These are phyloP conservation scores for Brettanomyces sp. DNA, from an alignment of 805 yeast species.

Conservation along the genomic window DNA sequence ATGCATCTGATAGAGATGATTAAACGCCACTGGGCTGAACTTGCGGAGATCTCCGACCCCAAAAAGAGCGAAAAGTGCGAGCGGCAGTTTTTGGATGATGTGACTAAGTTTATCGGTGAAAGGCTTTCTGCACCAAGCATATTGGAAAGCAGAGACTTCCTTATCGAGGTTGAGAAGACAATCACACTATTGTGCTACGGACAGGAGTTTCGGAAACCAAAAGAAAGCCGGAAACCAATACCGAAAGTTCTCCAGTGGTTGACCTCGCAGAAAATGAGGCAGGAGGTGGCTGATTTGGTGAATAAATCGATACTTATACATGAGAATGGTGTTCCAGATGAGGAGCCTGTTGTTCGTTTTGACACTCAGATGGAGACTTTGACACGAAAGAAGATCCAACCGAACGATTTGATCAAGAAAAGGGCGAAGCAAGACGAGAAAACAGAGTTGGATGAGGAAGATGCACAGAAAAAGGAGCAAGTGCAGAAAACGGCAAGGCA, in stretches of 20 bases:
- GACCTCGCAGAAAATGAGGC: conserved; percentile 33
- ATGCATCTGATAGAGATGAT: conserved; percentile 77
- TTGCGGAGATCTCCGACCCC: conserved; percentile 9
- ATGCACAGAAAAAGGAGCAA: not conserved
- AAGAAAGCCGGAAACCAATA: conserved; percentile 8
- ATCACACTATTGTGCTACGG: conserved; percentile 69
- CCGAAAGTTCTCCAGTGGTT: too few species aligned
- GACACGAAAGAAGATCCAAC: conserved; percentile 1
- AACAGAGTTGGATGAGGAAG: not conserved
- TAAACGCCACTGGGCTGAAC: conserved; percentile 32
- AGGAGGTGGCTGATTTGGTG: conserved; percentile 59
- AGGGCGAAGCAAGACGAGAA: not conserved
- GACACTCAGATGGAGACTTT: not conserved
- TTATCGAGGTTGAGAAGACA: conserved; percentile 69
- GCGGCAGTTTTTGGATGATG: conserved; percentile 39
- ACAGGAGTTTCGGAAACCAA: conserved; percentile 12
- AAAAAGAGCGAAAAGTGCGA: conserved; percentile 23
- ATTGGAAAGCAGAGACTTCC: conserved; percentile 37
- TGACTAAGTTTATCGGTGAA: conserved; percentile 51
- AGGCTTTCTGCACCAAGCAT: conserved; percentile 29
- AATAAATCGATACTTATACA: conserved; percentile 53
- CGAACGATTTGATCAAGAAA: not conserved
- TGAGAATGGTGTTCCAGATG: conserved; percentile 5
- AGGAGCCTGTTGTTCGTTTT: too few species aligned
- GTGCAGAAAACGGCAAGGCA: conserved; percentile 1